These are phyloP conservation scores for Ceratocystis cubensis DNA, from an alignment of 2,329 filamentous ascomycete genomes.

Conservation along the genomic window DNA sequence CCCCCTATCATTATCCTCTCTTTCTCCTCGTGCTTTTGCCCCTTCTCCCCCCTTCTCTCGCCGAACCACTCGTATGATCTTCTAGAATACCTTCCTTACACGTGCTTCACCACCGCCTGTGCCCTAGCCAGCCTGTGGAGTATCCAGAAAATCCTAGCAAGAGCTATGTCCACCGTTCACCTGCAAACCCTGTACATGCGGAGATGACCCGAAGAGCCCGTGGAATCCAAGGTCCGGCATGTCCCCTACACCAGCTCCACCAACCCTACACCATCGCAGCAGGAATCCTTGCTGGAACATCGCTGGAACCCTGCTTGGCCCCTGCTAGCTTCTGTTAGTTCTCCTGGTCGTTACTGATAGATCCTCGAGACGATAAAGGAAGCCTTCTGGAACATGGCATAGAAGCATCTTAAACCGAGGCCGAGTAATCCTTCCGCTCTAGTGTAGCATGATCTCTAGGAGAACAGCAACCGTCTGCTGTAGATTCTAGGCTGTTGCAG, in stretches of 20 bases:
- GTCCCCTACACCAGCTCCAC: slow-evolving; percentile 7
- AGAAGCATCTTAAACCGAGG: slow-evolving; percentile 7
- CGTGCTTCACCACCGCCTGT: slow-evolving; percentile 4
- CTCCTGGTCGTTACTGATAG: background rate
- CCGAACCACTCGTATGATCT: slow-evolving; percentile 8
- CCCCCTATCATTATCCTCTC: background rate
- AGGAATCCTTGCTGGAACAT: background rate
- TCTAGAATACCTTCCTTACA: slow-evolving; percentile 9
- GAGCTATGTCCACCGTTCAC: slow-evolving; percentile 11
- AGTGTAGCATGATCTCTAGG: background rate
- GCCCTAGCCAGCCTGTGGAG: slow-evolving; percentile 7
- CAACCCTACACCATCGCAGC: too few species aligned
- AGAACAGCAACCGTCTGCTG: too few species aligned
- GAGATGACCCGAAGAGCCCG: slow-evolving; percentile 9
- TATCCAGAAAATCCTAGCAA: slow-evolving; percentile 8
- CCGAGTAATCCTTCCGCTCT: background rate
- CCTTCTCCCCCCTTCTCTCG: background rate
- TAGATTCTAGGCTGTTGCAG: too few species aligned
- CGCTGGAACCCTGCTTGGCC: too few species aligned
- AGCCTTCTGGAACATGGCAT: slow-evolving; percentile 18
- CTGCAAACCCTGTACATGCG: slow-evolving; percentile 4
- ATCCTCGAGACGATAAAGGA: background rate
- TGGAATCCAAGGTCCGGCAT: slow-evolving; percentile 2
- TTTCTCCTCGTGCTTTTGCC: background rate
- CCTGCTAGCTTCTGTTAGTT: too few species aligned